Evolutionary conservation across 108 stramenopile genomes (phyloP).

Genomic region (Nannochloropsis oceanica): DNA sequence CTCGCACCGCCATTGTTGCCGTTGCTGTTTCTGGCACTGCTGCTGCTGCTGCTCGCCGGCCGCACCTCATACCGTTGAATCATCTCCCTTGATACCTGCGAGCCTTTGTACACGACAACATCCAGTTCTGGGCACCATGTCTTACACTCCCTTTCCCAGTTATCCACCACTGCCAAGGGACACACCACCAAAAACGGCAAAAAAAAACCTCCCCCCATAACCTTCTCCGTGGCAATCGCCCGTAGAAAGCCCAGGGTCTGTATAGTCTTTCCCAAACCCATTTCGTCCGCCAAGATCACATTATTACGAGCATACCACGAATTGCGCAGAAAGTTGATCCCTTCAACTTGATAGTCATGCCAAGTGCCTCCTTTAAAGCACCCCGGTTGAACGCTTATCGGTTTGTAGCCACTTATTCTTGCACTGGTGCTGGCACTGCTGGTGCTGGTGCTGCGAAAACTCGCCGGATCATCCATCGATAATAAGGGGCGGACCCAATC

Average conservation of each 20-base stretch:
- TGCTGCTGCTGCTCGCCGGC: slow-evolving; percentile 20
- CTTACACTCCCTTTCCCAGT: slow-evolving; percentile 72
- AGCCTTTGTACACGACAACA: slow-evolving; percentile 74
- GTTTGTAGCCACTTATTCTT: background rate
- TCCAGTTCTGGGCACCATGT: slow-evolving; percentile 71
- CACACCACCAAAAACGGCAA: slow-evolving; percentile 77
- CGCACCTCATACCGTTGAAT: background rate
- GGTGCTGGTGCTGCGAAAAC: background rate
- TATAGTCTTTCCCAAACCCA: slow-evolving; percentile 64
- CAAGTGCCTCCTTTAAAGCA: slow-evolving; percentile 7
- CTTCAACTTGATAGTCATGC: slow-evolving; percentile 84
- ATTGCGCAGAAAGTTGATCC: slow-evolving; percentile 61
- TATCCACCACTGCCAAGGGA: slow-evolving; percentile 78
- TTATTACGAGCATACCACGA: slow-evolving; percentile 25
- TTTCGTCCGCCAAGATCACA: slow-evolving; percentile 83
- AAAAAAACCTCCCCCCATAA: background rate
- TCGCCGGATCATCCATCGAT: background rate
- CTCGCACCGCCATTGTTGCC: slow-evolving; percentile 26
- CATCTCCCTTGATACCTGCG: background rate
- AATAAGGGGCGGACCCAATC: background rate
- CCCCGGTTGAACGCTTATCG: background rate
- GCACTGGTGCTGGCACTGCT: background rate
- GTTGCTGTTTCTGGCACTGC: slow-evolving; percentile 33
- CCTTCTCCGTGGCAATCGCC: background rate
- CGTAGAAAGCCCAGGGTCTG: slow-evolving; percentile 9